Evolutionary conservation across 768 basidiomycete genomes (phyloP), one percentile per base, ranked within the genome.

Genomic region (Suillus hirtellus): DNA sequence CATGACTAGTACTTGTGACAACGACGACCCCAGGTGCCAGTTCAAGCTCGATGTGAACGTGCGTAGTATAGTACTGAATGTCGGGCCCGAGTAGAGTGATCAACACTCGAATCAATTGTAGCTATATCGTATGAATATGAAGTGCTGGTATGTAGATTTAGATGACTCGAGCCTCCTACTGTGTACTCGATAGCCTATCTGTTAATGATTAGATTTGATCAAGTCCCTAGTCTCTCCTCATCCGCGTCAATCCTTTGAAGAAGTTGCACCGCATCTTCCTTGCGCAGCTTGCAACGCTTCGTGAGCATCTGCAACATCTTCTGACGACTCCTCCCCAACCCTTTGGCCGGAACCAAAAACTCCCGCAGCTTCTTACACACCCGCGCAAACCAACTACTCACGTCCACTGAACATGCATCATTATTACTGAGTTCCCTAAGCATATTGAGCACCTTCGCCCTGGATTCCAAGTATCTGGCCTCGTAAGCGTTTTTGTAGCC

Each of bases 281-380:
- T 53, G 37, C 67, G 63, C 59, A 75, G 38, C 43, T 55, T 63
- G 67, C 75, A 76, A 50, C 75, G 73, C 60, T 75, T 76, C 49
- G 64, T 70, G 24, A 61, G 52, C 24, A n/a, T 38, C 53, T 59
- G n/a, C 3, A 61, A 5, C 61, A 59, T 56, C 54, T 61, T 65
- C 38, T n/a, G 21, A 6, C 15, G 55, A 56, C 38, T 40, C 38
- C 4, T 40, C 55, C 9, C 24, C 7, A 56, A 24, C 24, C 38
- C 38, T 38, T 56, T 56, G 4, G 8, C 15, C 10, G 55, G 55
- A 56, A 38, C 55, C 21, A 56, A 40, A 17, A 56, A 40, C 54
- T 24, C 14, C 15, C 55, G 38, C 38, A 56, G 24, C 55, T 40
- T 40, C 55, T 56, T 38, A 38, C 21, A 40, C 55, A 56, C 17